Evolutionary conservation across 139 green algal species (phyloP).

Genomic region (Pseudopediastrum boryanum): DNA sequence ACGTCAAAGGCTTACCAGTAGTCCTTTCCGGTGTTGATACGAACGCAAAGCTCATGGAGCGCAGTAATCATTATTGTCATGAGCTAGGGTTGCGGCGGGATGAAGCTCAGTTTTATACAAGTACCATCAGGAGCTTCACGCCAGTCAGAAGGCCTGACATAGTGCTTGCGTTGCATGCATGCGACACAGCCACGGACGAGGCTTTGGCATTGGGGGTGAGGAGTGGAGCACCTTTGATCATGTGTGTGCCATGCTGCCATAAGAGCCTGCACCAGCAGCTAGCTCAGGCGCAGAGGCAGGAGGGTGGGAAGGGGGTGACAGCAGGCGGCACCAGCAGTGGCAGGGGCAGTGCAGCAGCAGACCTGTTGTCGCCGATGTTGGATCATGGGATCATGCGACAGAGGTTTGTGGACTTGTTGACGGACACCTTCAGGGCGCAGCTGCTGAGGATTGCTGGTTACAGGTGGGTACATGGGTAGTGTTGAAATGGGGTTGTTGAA

Average conservation of each 20-base stretch:
- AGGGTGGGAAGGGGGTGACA: not conserved
- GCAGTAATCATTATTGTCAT: slow-evolving; percentile 27
- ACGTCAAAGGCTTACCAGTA: slow-evolving; percentile 30
- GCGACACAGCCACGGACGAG: slow-evolving; percentile 74
- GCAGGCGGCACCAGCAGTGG: not conserved
- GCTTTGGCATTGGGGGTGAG: slow-evolving; percentile 57
- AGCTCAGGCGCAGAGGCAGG: slow-evolving; percentile 20
- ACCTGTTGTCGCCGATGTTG: slow-evolving; percentile 43
- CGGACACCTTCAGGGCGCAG: slow-evolving; percentile 54
- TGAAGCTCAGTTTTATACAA: slow-evolving; percentile 25
- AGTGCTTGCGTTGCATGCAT: slow-evolving; percentile 71
- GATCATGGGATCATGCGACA: slow-evolving; percentile 67
- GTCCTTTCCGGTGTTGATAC: slow-evolving; percentile 60
- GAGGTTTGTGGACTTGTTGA: slow-evolving; percentile 64
- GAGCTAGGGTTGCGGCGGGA: slow-evolving; percentile 42
- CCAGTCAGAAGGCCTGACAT: slow-evolving; percentile 46
- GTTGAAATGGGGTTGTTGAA: too few species aligned
- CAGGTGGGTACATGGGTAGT: slow-evolving; percentile 26
- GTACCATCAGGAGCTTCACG: slow-evolving; percentile 37
- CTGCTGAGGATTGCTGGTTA: slow-evolving; percentile 51
- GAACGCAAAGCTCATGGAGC: slow-evolving; percentile 54
- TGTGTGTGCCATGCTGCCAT: slow-evolving; percentile 73
- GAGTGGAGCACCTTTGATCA: slow-evolving; percentile 45
- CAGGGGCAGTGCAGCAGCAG: slow-evolving; percentile 19
- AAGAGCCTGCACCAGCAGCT: slow-evolving; percentile 63